phyloP scores from a whole-genome alignment of 441 rosid species.

The Monsonia emarginata region DNA sequence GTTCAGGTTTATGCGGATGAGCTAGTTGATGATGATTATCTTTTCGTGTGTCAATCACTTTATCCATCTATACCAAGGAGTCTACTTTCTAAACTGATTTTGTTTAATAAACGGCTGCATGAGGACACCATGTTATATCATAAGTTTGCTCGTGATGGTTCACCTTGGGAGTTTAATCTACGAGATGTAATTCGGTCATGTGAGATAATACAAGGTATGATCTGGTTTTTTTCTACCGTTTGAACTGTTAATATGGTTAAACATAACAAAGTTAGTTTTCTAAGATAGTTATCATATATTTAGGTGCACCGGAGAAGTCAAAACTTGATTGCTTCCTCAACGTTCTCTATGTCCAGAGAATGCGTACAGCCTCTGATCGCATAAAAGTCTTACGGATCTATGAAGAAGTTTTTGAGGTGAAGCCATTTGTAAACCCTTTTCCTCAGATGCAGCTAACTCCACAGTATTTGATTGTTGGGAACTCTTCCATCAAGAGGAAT shows the following conservation, averaged over 20 bases:
- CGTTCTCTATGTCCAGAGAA: constrained; percentile 75
- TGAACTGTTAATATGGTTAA: neutral
- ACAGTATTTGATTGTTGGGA: constrained; percentile 55
- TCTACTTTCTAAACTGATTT: constrained; percentile 61
- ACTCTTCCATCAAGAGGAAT: constrained; percentile 57
- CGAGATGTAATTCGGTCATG: constrained; percentile 92
- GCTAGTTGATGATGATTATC: constrained; percentile 79
- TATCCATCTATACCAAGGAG: constrained; percentile 62
- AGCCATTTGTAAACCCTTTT: constrained; percentile 58
- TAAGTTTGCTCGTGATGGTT: constrained; percentile 80
- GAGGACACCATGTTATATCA: constrained; percentile 65
- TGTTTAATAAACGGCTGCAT: constrained; percentile 62
- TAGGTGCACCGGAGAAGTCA: constrained; percentile 33
- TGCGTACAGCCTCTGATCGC: constrained; percentile 88
- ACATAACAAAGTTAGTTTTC: neutral
- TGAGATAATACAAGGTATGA: constrained; percentile 62
- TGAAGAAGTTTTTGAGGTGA: constrained; percentile 59
- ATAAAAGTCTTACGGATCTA: constrained; percentile 59
- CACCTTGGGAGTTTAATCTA: constrained; percentile 98
- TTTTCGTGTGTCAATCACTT: constrained; percentile 64
- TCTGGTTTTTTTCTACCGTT: constrained; percentile 11
- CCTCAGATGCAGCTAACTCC: constrained; percentile 71
- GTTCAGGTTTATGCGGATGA: constrained; percentile 85
- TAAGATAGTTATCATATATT: constrained; percentile 9
- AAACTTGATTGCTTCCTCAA: constrained; percentile 52